Evolutionary conservation across 163 green algal genomes (phyloP).

Genomic region (Prototheca wickerhamii): DNA sequence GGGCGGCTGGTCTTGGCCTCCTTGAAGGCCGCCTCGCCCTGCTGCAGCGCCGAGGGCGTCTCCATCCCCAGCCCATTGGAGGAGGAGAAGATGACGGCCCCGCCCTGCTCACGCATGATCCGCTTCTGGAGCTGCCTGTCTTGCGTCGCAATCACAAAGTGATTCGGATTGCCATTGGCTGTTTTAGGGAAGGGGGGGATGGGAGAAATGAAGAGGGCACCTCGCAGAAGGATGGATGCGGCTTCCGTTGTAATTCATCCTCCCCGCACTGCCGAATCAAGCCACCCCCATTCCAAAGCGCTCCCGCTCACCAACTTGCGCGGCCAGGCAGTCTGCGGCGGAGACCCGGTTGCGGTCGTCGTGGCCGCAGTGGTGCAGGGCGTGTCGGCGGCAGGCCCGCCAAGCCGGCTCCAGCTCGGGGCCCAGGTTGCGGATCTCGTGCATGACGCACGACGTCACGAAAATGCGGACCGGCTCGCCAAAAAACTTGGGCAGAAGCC

Average conservation of each 20-base stretch:
- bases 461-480: conserved; percentile 54
- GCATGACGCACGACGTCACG: conserved; percentile 56
- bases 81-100: conserved; percentile 54
- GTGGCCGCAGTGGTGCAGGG: conserved; percentile 63
- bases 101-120: conserved; percentile 41
- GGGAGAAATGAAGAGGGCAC: neutral
- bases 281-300: neutral
- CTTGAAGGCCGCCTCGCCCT: conserved; percentile 13
- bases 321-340: conserved; percentile 37
- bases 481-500: conserved; percentile 49
- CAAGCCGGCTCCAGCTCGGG: conserved; percentile 18
- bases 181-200: neutral
- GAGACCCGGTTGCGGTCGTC: conserved; percentile 14
- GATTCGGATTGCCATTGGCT: conserved; percentile 46
- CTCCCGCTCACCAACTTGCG: conserved; percentile 21
- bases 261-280: neutral
- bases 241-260: neutral
- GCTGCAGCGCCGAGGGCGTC: conserved; percentile 44
- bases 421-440: conserved; percentile 56
- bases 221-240: neutral
- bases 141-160: conserved; percentile 73
- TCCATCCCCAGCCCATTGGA: conserved; percentile 70
- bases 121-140: conserved; percentile 45
- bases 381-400: neutral
- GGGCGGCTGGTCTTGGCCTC: neutral